Evolutionary conservation across 768 basidiomycete species (phyloP).

Genomic region (Tulasnella sp.): DNA sequence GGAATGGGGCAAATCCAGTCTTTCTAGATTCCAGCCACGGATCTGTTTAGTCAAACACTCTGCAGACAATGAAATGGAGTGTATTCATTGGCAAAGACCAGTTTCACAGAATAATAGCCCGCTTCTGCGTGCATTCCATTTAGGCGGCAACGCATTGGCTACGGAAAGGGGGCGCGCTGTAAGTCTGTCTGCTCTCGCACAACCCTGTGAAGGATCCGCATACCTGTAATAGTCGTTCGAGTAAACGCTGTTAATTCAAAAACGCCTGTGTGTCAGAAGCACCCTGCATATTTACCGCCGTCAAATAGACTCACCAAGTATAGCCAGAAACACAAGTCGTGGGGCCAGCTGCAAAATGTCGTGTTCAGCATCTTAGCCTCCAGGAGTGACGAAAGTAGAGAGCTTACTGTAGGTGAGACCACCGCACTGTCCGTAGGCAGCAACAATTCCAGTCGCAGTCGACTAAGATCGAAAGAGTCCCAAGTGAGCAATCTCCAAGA

Average conservation of each 20-base stretch:
- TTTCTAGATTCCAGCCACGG: background rate
- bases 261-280: background rate
- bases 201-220: background rate
- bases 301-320: background rate
- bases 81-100: background rate
- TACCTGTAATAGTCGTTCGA: background rate
- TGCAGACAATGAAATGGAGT: background rate
- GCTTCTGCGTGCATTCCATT: background rate
- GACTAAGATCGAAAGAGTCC: too few species aligned
- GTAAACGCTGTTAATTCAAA: background rate
- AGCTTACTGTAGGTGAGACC: background rate
- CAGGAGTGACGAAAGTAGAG: background rate
- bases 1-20: background rate
- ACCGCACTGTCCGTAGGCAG: background rate
- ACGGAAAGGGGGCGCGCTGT: background rate
- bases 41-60: background rate
- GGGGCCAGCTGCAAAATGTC: background rate
- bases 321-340: background rate
- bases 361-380: background rate
- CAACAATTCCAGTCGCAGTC: slow-evolving; percentile 1
- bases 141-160: background rate
- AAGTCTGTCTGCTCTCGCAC: background rate
- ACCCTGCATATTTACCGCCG: too few species aligned
- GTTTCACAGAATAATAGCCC: background rate
- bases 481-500: too few species aligned